These are phyloP conservation scores for Pyrus betulifolia DNA, from an alignment of 306 rosid genomes.

Conservation along the genomic window DNA sequence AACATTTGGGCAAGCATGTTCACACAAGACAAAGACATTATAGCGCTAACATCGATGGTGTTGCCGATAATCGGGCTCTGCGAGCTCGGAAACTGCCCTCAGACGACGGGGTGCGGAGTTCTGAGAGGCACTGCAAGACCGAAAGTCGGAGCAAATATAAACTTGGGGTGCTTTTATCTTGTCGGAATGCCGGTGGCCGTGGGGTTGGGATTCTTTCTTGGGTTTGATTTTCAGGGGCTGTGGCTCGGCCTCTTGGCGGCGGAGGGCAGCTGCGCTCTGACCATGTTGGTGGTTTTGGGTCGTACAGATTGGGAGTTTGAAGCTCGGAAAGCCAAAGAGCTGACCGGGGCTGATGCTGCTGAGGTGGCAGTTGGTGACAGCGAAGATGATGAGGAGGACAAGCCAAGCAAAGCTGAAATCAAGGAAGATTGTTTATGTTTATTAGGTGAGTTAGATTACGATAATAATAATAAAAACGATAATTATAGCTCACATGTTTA, in stretches of 20 bases:
- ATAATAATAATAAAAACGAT: conserved; percentile 4
- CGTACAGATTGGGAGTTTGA: conserved; percentile 74
- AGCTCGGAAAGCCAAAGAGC: conserved; percentile 49
- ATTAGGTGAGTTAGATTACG: conserved; percentile 6
- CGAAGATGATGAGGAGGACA: conserved; percentile 26
- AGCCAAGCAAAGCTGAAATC: conserved; percentile 21
- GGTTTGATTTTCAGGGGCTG: conserved; percentile 72
- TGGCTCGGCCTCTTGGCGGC: conserved; percentile 95
- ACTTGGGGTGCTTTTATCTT: conserved; percentile 74
- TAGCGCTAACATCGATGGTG: conserved; percentile 55
- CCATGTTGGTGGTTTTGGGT: conserved; percentile 70
- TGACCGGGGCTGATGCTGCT: conserved; percentile 30
- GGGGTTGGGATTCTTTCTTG: conserved; percentile 44
- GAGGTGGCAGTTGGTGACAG: conserved; percentile 18
- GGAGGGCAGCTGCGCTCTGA: conserved; percentile 65
- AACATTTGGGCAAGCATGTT: conserved; percentile 77
- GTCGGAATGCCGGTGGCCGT: conserved; percentile 90
- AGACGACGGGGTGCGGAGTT: conserved; percentile 92
- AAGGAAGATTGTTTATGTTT: conserved; percentile 31
- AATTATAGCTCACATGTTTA: conserved; percentile 27
- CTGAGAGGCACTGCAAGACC: conserved; percentile 91
- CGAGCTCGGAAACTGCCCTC: conserved; percentile 92
- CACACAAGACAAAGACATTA: conserved; percentile 56
- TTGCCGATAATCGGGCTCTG: conserved; percentile 84
- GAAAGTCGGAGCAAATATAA: conserved; percentile 71